Evolutionary conservation across 2,329 filamentous ascomycete genomes (phyloP), one percentile per base, ranked within the genome.

Genomic region (Boeremia exigua): DNA sequence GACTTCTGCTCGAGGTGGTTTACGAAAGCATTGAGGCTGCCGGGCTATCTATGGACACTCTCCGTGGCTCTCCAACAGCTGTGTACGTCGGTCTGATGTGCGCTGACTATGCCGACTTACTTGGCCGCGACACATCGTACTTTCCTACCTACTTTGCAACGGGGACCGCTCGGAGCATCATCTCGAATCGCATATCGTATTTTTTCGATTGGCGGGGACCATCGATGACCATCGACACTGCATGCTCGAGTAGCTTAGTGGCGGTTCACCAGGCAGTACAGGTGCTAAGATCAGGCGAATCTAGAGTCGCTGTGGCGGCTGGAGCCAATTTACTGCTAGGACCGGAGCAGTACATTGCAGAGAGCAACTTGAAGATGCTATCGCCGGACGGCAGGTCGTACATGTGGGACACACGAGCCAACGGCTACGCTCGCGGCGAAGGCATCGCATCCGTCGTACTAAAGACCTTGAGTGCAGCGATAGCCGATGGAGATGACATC

Each of bases 341-440:
- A 0, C 55, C 61, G 2, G 47, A 55, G 9, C 27, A 68, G 23
- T 70, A 63, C 47, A 67, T 75, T 23, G 39, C 46, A 1, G 63
- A 69, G 32, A 63, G 51, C 48, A 70, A 68, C 7, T 56, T 75
- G 23, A 54, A 65, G 2, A 72, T 76, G 67, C 59, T 77, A 8
- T 73, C 67, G 3, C 69, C 71, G 1, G 61, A 63, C 8, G 68
- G 71, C 14, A 38, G 58, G 0, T 61, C 43, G 7, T 36, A 40
- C 1, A 75, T 74, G 67, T 78, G 70, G 69, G 69, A 71, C 12
- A 70, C 29, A 17, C 33, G 10, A 33, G 42, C 80, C 0, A 71
- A 83, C 59, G 83, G 82, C 7, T 83, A 77, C 66, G 81, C 75
- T 27, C 77, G 83, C 0, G 82, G 81, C 10, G 85, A 87, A 47